Evolutionary conservation across 257 asterid species (phyloP).

Genomic region (Dorcoceras hygrometricum): DNA sequence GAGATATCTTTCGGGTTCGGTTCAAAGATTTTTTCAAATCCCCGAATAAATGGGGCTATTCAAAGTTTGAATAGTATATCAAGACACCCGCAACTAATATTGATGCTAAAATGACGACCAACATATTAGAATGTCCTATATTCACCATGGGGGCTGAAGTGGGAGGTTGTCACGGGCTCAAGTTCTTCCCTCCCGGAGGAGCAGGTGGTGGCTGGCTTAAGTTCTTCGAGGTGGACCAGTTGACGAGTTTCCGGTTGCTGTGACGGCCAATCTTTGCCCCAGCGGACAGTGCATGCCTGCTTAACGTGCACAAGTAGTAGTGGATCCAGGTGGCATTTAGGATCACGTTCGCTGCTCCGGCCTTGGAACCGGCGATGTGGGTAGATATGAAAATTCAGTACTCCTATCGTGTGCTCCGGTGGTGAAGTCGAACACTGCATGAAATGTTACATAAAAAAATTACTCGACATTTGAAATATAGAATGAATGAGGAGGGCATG

Average conservation of each 20-base stretch:
- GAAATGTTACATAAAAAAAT: background rate
- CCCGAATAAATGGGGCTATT: no score
- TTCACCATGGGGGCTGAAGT: conserved; percentile 28
- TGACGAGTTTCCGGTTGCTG: conserved; percentile 35
- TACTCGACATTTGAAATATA: background rate
- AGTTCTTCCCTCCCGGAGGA: no score
- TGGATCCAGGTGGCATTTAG: conserved; percentile 43
- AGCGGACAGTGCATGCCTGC: conserved; percentile 44
- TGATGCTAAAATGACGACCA: background rate
- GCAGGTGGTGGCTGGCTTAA: no score
- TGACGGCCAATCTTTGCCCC: conserved; percentile 63
- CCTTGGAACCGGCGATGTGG: conserved; percentile 30
- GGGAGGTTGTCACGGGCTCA: no score
- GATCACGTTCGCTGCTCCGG: conserved; percentile 48
- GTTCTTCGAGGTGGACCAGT: conserved; percentile 37
- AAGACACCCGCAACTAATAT: background rate
- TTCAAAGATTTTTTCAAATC: no score
- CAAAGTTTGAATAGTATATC: no score
- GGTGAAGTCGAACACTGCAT: conserved; percentile 63
- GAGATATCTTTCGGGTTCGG: no score
- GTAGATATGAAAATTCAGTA: conserved; percentile 40
- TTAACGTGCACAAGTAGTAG: conserved; percentile 56
- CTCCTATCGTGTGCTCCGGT: conserved; percentile 46
- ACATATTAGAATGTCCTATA: conserved; percentile 14
- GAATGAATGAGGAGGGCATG: background rate